These are phyloP conservation scores for Aspergillus fructus DNA, from an alignment of 2,329 filamentous ascomycete genomes.

Conservation along the genomic window DNA sequence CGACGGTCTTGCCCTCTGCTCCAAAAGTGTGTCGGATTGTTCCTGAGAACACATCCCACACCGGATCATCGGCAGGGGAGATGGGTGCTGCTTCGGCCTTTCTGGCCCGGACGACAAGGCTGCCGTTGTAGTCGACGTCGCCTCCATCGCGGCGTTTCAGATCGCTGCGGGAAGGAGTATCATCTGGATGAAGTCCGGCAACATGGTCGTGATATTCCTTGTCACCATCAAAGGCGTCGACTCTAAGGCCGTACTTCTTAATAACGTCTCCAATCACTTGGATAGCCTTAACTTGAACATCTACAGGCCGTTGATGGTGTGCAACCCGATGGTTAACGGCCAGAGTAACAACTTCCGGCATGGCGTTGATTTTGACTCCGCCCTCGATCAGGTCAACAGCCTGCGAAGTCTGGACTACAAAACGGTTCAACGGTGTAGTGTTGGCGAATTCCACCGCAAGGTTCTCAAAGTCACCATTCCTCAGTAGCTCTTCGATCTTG, in stretches of 20 bases:
- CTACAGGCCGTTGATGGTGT: background rate
- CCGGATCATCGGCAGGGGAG: background rate
- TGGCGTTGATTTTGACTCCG: conserved; percentile 2
- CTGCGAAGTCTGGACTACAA: background rate
- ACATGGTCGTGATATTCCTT: background rate
- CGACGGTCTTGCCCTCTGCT: background rate
- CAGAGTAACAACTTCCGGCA: conserved; percentile 1
- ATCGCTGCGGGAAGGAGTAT: background rate
- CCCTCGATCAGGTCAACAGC: background rate
- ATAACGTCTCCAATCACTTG: background rate
- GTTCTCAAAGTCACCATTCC: background rate
- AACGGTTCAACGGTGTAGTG: background rate
- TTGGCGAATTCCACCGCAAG: background rate
- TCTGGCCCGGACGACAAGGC: background rate
- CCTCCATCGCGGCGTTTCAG: background rate
- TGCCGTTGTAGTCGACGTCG: conserved; percentile 5
- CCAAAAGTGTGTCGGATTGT: background rate
- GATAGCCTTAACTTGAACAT: background rate
- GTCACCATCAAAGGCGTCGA: background rate
- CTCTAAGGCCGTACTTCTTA: background rate
- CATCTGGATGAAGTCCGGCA: background rate
- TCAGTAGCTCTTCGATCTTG: background rate
- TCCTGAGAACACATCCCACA: conserved; percentile 2
- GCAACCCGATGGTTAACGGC: conserved; percentile 3
- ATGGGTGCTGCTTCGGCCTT: background rate